phyloP scores from a whole-genome alignment of 805 yeast species.

The Saccharomycopsis schoenii region DNA sequence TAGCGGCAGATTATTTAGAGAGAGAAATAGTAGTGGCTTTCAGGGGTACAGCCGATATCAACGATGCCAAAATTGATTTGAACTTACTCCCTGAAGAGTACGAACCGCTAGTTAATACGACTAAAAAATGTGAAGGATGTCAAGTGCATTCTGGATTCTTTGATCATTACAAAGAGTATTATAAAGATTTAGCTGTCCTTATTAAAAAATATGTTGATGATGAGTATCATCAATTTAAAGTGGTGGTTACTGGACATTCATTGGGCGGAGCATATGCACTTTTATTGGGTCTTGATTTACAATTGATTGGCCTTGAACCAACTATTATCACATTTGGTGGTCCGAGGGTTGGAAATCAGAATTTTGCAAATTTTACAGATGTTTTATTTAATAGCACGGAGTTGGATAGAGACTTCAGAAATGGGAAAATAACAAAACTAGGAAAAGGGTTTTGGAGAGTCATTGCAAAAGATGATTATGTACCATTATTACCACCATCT shows the following conservation, averaged over 20 bases:
- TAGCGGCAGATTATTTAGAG: conserved; percentile 38
- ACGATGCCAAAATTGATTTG: conserved; percentile 57
- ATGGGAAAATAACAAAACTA: conserved; percentile 23
- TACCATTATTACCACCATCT: conserved; percentile 52
- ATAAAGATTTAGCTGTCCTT: conserved; percentile 21
- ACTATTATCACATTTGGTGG: conserved; percentile 50
- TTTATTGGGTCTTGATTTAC: conserved; percentile 53
- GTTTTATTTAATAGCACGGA: conserved; percentile 32
- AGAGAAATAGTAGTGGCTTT: conserved; percentile 40
- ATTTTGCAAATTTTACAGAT: conserved; percentile 45
- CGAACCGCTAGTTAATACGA: conserved; percentile 24
- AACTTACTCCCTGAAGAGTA: conserved; percentile 24
- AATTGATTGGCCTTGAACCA: conserved; percentile 43
- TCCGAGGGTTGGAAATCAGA: conserved; percentile 52
- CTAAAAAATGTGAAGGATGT: conserved; percentile 39
- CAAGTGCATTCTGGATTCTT: conserved; percentile 58
- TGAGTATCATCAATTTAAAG: conserved; percentile 36
- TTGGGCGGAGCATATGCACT: conserved; percentile 65
- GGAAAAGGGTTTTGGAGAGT: conserved; percentile 42
- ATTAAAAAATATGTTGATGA: conserved; percentile 28
- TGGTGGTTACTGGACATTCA: conserved; percentile 64
- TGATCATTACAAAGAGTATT: conserved; percentile 33
- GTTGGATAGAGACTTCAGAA: conserved; percentile 22
- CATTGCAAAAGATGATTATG: conserved; percentile 45
- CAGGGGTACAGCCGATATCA: conserved; percentile 52